These are phyloP conservation scores for Mucor ambiguus DNA, from an alignment of 371 early-diverging fungal species.

Conservation along the genomic window DNA sequence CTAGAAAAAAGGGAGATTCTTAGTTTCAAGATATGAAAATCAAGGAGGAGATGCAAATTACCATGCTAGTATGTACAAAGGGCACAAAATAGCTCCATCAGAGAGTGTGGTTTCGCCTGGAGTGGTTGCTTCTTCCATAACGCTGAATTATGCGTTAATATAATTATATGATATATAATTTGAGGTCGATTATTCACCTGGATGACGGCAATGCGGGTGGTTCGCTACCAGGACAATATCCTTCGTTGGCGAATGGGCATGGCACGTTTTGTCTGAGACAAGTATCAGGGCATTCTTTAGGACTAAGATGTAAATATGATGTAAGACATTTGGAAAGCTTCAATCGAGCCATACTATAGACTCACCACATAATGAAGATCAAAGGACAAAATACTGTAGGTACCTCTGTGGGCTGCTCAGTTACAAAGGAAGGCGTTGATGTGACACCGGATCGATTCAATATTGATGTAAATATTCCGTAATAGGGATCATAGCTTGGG, in stretches of 20 bases:
- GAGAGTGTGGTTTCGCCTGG: background rate
- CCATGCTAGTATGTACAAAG: slow-evolving; percentile 5
- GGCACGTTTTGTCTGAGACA: slow-evolving; percentile 10
- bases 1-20: background rate
- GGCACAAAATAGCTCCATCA: slow-evolving; percentile 5
- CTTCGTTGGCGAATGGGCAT: slow-evolving; percentile 14
- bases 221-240: slow-evolving; percentile 8
- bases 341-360: background rate
- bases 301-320: slow-evolving; percentile 16
- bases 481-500: background rate
- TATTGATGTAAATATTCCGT: slow-evolving; percentile 3
- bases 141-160: background rate
- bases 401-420: background rate
- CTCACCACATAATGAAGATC: background rate
- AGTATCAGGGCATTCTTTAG: slow-evolving; percentile 18
- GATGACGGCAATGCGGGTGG: background rate
- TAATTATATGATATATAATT: background rate
- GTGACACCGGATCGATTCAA: slow-evolving; percentile 4
- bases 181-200: background rate
- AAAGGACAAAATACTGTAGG: background rate
- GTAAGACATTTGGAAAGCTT: background rate
- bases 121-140: background rate
- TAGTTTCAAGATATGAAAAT: background rate
- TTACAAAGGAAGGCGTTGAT: background rate
- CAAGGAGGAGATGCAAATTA: background rate